Evolutionary conservation across 1,284 basidiomycete species (phyloP), one percentile per base, ranked within the genome.

Genomic region (Tranzscheliella williamsii): DNA sequence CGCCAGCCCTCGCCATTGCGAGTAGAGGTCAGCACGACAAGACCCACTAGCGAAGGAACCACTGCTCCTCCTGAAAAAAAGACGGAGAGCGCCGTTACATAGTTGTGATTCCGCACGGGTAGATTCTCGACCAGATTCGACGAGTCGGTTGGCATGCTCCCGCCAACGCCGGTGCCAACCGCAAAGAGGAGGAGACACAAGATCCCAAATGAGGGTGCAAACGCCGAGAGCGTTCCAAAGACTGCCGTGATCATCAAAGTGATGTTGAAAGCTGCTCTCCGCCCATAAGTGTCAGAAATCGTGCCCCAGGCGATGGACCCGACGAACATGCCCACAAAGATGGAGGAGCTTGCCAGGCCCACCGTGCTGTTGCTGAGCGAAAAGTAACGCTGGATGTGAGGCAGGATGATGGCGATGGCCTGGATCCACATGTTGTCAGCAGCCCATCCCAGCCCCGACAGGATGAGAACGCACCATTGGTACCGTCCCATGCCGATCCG

Each of bases 241-340:
- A 95, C 39, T 5, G 91, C 83, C 0, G 93, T 93, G 72, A 97
- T 85, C 72, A 89, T 87, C 2, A 98, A 83, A 0, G 94, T 98
- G 4, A 86, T 84, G 70, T 96, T 94, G 81, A 97, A 98, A 0
- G 92, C 91, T 2, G 87, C 81, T 42, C 85, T 87, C 22, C 94
- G 86, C 2, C 94, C 94, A 38, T 72, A 71, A 5, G 72, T 55
- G 47, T 80, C 79, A n/a, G 79, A 78, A 24, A 73, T 68, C 29
- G 55, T 57, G 4, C 76, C 77, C 76, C 75, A 78, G 0, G 52
- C 67, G 9, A 94, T 80, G 0, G 91, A 91, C 4, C 93, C 93
- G 47, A 96, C 78, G 90, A 95, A 95, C 94, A 97, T 97, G 31
- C 94, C 90, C 6, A 84, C 86, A 77, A 91, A 90, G 83, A 90